Conservation (phyloP, 805 yeast species). For the Yamadazyma paraphyllophila region DNA sequence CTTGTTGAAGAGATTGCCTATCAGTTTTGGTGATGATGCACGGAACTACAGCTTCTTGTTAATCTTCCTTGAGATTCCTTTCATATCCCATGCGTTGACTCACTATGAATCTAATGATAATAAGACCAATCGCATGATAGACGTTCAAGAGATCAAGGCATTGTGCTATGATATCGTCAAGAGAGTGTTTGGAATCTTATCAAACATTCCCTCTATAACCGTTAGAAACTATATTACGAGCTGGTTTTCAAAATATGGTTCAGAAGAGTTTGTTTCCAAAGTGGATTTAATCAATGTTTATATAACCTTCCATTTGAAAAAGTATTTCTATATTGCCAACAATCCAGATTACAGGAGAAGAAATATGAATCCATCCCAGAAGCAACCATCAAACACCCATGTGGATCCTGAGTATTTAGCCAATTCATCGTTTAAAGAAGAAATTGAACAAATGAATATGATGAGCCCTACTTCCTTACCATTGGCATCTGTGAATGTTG, state of each 20-base stretch:
- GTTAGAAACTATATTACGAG: conserved; percentile 45
- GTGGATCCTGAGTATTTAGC: conserved; percentile 23
- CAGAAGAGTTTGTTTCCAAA: conserved; percentile 45
- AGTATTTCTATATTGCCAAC: conserved; percentile 43
- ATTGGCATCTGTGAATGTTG: conserved; percentile 8
- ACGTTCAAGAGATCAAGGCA: conserved; percentile 51
- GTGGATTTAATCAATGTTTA: conserved; percentile 73
- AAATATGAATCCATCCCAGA: background rate
- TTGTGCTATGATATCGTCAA: conserved; percentile 69
- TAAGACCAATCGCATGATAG: conserved; percentile 26
- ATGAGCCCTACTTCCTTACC: conserved; percentile 10
- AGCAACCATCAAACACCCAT: background rate
- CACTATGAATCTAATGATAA: conserved; percentile 19
- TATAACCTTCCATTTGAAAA: conserved; percentile 70
- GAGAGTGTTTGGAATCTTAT: conserved; percentile 64
- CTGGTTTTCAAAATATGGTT: conserved; percentile 53
- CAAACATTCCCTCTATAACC: conserved; percentile 43
- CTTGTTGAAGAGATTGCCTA: conserved; percentile 48
- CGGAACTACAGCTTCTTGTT: conserved; percentile 56
- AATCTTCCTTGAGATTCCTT: conserved; percentile 68
- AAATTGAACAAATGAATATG: conserved; percentile 13
- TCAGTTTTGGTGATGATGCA: conserved; percentile 40
- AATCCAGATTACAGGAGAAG: conserved; percentile 20
- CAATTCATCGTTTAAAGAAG: conserved; percentile 20
- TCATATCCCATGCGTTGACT: conserved; percentile 47